Percentiles rank a stretch among this genome's conserved stretches.
Evolutionary conservation across 495 filamentous ascomycete genomes (phyloP).

Genomic region (Lentithecium fluviatile): DNA sequence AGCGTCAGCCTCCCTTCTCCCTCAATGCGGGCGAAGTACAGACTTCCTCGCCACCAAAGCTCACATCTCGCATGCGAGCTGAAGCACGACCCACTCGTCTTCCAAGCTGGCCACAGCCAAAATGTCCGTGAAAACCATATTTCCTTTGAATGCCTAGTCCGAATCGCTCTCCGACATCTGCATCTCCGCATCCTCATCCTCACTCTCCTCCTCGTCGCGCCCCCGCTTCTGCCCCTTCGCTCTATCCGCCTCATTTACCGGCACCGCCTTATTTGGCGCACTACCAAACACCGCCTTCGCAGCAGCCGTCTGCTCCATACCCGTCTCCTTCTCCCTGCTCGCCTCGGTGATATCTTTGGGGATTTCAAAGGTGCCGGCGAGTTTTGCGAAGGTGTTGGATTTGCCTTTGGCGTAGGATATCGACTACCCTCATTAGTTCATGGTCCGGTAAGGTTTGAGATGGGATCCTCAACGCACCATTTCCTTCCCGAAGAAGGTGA

Average conservation of each 20-base stretch:
- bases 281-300: conserved; percentile 10
- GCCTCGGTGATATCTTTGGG: conserved; percentile 42
- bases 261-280: conserved; percentile 14
- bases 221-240: conserved; percentile 22
- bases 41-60: no score
- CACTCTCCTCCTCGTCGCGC: conserved; percentile 19
- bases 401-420: conserved; percentile 86
- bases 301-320: conserved; percentile 6
- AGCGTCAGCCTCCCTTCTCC: no score
- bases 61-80: no score
- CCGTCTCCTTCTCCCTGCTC: conserved; percentile 9
- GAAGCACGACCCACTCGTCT: no score
- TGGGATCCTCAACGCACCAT: conserved; percentile 61
- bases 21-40: no score
- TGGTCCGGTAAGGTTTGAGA: neutral
- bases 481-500: conserved; percentile 81
- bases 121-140: neutral
- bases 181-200: conserved; percentile 17
- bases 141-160: conserved; percentile 13
- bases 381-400: conserved; percentile 79
- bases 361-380: conserved; percentile 82
- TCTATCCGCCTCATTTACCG: conserved; percentile 10
- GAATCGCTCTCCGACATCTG: conserved; percentile 21
- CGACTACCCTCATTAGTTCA: conserved; percentile 53
- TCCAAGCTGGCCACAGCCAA: no score